phyloP scores from a whole-genome alignment of 2,329 filamentous ascomycete genomes.

The Paecilomyces formosus region DNA sequence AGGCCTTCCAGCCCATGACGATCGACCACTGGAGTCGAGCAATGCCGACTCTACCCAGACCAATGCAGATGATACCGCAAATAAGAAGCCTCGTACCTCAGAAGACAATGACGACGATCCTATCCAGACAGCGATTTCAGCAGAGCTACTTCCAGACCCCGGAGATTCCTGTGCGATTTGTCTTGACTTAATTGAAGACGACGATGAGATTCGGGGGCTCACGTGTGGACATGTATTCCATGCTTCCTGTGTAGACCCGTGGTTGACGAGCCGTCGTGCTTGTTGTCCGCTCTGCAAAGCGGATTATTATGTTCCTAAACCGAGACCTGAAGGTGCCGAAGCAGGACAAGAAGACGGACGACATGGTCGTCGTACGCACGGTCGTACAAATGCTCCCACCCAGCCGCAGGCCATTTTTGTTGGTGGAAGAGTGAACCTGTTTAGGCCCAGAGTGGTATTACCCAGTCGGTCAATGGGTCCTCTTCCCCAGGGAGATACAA shows the following conservation, averaged over 20 bases:
- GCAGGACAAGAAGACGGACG: conserved; percentile 20
- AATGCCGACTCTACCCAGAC: conserved; percentile 6
- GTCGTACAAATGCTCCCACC: conserved; percentile 17
- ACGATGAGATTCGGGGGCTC: conserved; percentile 88
- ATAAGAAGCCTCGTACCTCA: conserved; percentile 50
- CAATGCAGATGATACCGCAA: conserved; percentile 21
- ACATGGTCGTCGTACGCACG: conserved; percentile 19
- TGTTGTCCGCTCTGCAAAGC: conserved; percentile 98
- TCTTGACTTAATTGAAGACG: conserved; percentile 86
- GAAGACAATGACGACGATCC: conserved; percentile 68
- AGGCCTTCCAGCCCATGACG: conserved; percentile 5
- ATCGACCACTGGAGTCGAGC: conserved; percentile 15
- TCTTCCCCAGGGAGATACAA: conserved; percentile 17
- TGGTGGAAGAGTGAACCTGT: conserved; percentile 22
- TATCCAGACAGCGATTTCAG: conserved; percentile 72
- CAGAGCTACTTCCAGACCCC: conserved; percentile 70
- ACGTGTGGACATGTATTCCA: conserved; percentile 98
- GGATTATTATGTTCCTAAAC: conserved; percentile 94
- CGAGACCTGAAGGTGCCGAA: conserved; percentile 54
- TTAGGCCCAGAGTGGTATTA: conserved; percentile 27
- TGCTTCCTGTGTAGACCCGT: conserved; percentile 89
- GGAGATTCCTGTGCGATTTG: conserved; percentile 96
- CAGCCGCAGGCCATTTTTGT: conserved; percentile 28
- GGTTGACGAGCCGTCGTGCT: conserved; percentile 87
- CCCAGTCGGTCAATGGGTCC: conserved; percentile 28